Base-by-base conservation (phyloP, 495 filamentous ascomycete species). In the Xylaria telfairii region DNA sequence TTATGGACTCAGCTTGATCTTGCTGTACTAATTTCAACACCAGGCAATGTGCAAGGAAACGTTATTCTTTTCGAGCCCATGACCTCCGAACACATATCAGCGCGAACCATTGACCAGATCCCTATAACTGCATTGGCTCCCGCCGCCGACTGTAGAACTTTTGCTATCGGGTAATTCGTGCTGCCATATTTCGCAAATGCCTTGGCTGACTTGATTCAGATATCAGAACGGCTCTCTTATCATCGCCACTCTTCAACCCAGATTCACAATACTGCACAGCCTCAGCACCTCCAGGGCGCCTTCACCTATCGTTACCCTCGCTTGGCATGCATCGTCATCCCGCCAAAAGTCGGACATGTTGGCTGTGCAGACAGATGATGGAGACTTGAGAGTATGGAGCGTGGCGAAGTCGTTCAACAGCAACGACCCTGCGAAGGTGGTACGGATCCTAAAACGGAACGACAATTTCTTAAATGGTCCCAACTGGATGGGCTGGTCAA, bases 291-390 rank as follows among this genome's bases (percentile, higher is more conserved):
- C 85, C 13, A 84, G 94, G 70, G 87, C 89, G 5, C 96, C 96
- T 15, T 97, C 96, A 2, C 91, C 94, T 15, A 96, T 99, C 53
- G 87, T 93, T 28, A 91, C 90, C n/a, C 84, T 99, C 32, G 90
- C 94, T 73, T 99, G 96, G 96, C 96, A 99, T 84, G 93, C 94
- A 39, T 98, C 96, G 1, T 98, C 96, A 3, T 93, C 96, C 2
- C 93, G 94, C 67, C 95, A 98, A 78, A 98, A 97, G 79, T 97
- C 96, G 13, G 96, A 98, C 76, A 99, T 99, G 96, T 80, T 99
- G 76, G 95, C 95, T 32, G 92, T 93, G 6, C 96, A 98, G 81
- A 95, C 93, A 3, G 85, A 90, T 61, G 94, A 97, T 79, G 96
- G 96, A 17, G 96, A 99, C 76, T 83, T 98, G 28, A 90, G 94